A percentile compares a stretch with the other conserved stretches of the same genome.
These are phyloP conservation scores for Neurospora sp. DNA, from an alignment of 495 filamentous ascomycete species.

Conservation along the genomic window DNA sequence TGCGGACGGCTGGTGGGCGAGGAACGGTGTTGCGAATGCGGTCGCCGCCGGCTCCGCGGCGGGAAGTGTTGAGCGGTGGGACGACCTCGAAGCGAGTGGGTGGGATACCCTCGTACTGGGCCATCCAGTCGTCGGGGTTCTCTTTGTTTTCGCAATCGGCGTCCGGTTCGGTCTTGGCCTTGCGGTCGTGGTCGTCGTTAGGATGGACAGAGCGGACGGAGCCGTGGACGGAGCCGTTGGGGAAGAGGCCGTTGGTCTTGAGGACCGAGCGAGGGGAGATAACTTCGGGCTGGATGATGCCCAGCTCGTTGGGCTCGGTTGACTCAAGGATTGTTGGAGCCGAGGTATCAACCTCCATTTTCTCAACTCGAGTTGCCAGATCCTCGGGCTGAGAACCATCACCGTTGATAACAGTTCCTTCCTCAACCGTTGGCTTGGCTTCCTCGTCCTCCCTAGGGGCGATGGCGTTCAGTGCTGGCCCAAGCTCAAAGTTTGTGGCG, in stretches of 20 bases:
- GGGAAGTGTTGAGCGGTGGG: conserved; percentile 48
- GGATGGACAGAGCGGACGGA: not conserved
- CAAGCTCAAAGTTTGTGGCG: conserved; percentile 73
- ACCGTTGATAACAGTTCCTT: conserved; percentile 24
- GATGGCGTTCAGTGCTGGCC: conserved; percentile 73
- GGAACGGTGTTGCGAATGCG: conserved; percentile 18
- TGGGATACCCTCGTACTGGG: conserved; percentile 49
- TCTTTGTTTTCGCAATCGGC: conserved; percentile 25
- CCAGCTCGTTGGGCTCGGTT: conserved; percentile 29
- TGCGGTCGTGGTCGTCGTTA: conserved; percentile 19
- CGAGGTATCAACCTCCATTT: conserved; percentile 7
- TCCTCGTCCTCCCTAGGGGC: conserved; percentile 72
- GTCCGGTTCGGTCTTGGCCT: conserved; percentile 18
- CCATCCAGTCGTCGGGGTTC: conserved; percentile 24
- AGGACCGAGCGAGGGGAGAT: not conserved
- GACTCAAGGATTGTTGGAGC: conserved; percentile 27
- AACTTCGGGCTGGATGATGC: conserved; percentile 1
- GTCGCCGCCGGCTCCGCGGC: conserved; percentile 18
- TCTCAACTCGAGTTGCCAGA: conserved; percentile 9
- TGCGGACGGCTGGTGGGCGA: conserved; percentile 22
- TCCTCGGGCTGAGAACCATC: conserved; percentile 15
- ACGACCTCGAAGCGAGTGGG: conserved; percentile 76
- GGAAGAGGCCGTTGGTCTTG: conserved; percentile 15
- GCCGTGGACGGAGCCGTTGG: conserved; percentile 3
- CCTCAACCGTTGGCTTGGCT: conserved; percentile 27